Conservation (phyloP, 2,329 filamentous ascomycete genomes). For the Aspergillus sp. region DNA sequence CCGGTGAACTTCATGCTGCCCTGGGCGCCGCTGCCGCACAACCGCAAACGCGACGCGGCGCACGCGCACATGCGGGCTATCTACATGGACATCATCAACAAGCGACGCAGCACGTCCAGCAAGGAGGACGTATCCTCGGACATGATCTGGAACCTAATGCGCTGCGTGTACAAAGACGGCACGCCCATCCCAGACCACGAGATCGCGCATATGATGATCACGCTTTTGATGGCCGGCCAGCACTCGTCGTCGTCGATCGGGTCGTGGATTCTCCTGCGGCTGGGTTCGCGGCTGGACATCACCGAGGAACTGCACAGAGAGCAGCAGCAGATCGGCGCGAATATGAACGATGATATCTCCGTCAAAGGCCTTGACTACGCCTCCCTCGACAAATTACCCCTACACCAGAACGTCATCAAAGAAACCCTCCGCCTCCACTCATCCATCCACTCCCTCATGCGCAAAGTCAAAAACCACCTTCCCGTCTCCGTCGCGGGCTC, state of each 20-base stretch:
- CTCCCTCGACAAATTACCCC: slow-evolving; percentile 50
- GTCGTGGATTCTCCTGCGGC: slow-evolving; percentile 65
- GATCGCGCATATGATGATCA: slow-evolving; percentile 79
- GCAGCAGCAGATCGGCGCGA: slow-evolving; percentile 47
- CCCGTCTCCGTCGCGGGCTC: slow-evolving; percentile 43
- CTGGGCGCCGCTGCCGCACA: slow-evolving; percentile 68
- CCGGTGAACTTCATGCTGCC: slow-evolving; percentile 77
- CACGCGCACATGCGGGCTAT: slow-evolving; percentile 60
- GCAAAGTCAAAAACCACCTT: slow-evolving; percentile 60
- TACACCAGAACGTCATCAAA: slow-evolving; percentile 57
- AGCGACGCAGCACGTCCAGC: slow-evolving; percentile 41
- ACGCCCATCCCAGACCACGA: slow-evolving; percentile 60
- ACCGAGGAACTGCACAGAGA: slow-evolving; percentile 62
- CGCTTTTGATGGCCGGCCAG: slow-evolving; percentile 73
- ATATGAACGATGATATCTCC: slow-evolving; percentile 40
- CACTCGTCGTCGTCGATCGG: slow-evolving; percentile 71
- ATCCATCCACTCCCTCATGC: slow-evolving; percentile 65
- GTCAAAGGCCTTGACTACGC: slow-evolving; percentile 45
- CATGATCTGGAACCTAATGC: slow-evolving; percentile 75
- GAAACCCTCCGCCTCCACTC: slow-evolving; percentile 64
- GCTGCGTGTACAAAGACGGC: slow-evolving; percentile 66
- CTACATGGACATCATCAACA: slow-evolving; percentile 62
- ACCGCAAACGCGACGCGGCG: slow-evolving; percentile 61
- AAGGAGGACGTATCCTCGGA: slow-evolving; percentile 45
- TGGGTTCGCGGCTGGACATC: slow-evolving; percentile 61